Evolutionary conservation across 805 yeast genomes (phyloP).

Genomic region (Saturnispora zaruensis): DNA sequence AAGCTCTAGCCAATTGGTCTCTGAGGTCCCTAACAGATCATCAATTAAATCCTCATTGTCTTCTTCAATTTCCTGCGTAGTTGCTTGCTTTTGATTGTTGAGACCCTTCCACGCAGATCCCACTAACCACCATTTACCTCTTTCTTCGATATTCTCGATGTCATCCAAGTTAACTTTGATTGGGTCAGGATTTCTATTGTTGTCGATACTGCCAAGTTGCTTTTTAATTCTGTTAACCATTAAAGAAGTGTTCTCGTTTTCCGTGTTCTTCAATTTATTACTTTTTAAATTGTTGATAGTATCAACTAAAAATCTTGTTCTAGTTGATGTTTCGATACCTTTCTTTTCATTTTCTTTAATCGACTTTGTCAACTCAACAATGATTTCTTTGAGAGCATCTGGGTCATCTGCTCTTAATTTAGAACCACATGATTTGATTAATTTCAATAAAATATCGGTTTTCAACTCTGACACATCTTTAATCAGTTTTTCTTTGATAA

Average conservation of each 20-base stretch:
- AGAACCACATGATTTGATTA: slow-evolving; percentile 70
- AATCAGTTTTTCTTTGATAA: slow-evolving; percentile 39
- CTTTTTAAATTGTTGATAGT: slow-evolving; percentile 79
- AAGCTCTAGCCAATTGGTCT: slow-evolving; percentile 81
- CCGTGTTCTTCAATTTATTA: slow-evolving; percentile 55
- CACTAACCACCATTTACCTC: slow-evolving; percentile 98
- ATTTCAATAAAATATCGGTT: slow-evolving; percentile 67
- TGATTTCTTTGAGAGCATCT: slow-evolving; percentile 69
- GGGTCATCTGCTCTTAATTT: slow-evolving; percentile 91
- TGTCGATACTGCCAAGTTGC: slow-evolving; percentile 44
- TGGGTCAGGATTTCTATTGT: slow-evolving; percentile 53
- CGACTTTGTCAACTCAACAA: slow-evolving; percentile 45
- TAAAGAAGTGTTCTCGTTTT: slow-evolving; percentile 44
- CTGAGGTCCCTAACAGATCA: slow-evolving; percentile 57
- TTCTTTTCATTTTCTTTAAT: slow-evolving; percentile 31
- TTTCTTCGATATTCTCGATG: slow-evolving; percentile 62
- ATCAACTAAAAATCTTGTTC: slow-evolving; percentile 78
- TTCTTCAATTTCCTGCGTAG: slow-evolving; percentile 2
- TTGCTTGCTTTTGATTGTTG: slow-evolving; percentile 1
- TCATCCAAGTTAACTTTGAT: slow-evolving; percentile 78
- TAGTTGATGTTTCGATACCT: slow-evolving; percentile 36
- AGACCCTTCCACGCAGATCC: slow-evolving; percentile 95
- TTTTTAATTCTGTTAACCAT: slow-evolving; percentile 55
- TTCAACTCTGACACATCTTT: slow-evolving; percentile 51
- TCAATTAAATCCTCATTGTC: slow-evolving; percentile 34